phyloP scores from a whole-genome alignment of 371 early-diverging fungal genomes.

The Lichtheimia hyalospora region DNA sequence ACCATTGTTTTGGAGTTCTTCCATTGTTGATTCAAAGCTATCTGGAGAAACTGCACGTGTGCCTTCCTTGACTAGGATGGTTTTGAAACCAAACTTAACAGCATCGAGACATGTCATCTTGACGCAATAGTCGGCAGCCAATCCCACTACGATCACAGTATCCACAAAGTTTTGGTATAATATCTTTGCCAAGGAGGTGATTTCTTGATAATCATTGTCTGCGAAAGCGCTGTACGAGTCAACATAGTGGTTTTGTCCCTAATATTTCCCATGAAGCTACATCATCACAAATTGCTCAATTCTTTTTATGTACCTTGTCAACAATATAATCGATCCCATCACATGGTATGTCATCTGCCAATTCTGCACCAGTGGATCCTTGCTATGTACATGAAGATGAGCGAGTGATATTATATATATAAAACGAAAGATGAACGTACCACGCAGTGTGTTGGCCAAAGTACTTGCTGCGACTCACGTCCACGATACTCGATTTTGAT shows the following conservation, averaged over 20 bases:
- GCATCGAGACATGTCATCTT: constrained; percentile 44
- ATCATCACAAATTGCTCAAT: no score
- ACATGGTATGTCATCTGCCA: constrained; percentile 8
- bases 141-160: constrained; percentile 30
- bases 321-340: constrained; percentile 23
- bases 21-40: constrained; percentile 18
- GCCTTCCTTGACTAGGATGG: constrained; percentile 31
- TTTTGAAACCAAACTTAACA: constrained; percentile 47
- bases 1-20: constrained; percentile 23
- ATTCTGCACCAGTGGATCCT: constrained; percentile 26
- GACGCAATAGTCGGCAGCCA: constrained; percentile 47
- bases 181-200: constrained; percentile 33
- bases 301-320: constrained; percentile 24
- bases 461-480: constrained; percentile 15
- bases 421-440: constrained; percentile 27
- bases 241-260: constrained; percentile 32
- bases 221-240: constrained; percentile 51
- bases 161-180: constrained; percentile 34
- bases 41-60: constrained; percentile 28
- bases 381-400: constrained; percentile 17
- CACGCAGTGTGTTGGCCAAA: constrained; percentile 52
- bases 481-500: constrained; percentile 32
- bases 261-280: neutral
- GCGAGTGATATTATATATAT: neutral
- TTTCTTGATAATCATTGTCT: constrained; percentile 39